Percentiles rank a stretch among this genome's conserved stretches.
Evolutionary conservation across 2,329 filamentous ascomycete species (phyloP).

Genomic region (Diaporthe citrichinensis): DNA sequence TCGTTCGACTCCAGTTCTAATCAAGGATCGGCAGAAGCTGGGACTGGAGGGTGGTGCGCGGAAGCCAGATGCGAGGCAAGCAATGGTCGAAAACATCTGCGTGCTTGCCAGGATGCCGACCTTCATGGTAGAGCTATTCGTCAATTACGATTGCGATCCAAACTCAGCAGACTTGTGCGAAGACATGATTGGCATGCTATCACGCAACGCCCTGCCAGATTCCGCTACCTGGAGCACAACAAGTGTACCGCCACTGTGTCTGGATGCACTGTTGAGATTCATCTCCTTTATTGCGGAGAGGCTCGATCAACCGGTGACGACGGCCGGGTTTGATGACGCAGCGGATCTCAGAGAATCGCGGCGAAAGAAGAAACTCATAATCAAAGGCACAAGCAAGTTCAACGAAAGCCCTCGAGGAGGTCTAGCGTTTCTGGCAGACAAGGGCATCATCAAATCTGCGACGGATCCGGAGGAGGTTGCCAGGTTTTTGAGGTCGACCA

Average conservation of each 20-base stretch:
- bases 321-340: constrained; percentile 77
- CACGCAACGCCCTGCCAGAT: constrained; percentile 94
- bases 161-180: constrained; percentile 93
- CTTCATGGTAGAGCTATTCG: constrained; percentile 94
- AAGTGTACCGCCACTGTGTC: constrained; percentile 93
- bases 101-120: constrained; percentile 92
- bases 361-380: constrained; percentile 87
- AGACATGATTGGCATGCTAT: constrained; percentile 93
- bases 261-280: constrained; percentile 92
- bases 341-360: constrained; percentile 78
- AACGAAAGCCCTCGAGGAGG: constrained; percentile 95
- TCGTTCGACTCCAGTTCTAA: constrained; percentile 88
- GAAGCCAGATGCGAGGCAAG: constrained; percentile 95
- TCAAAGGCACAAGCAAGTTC: constrained; percentile 90
- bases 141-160: constrained; percentile 98
- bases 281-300: constrained; percentile 93
- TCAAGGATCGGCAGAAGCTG: constrained; percentile 92
- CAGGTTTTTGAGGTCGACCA: constrained; percentile 89
- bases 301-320: constrained; percentile 77
- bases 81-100: constrained; percentile 97
- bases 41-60: constrained; percentile 92
- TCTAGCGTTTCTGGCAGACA: constrained; percentile 85
- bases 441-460: constrained; percentile 86
- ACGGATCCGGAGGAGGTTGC: constrained; percentile 84
- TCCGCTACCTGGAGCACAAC: constrained; percentile 99